Evolutionary conservation across 2,329 filamentous ascomycete species (phyloP).

Genomic region (Neofusicoccum ribis): DNA sequence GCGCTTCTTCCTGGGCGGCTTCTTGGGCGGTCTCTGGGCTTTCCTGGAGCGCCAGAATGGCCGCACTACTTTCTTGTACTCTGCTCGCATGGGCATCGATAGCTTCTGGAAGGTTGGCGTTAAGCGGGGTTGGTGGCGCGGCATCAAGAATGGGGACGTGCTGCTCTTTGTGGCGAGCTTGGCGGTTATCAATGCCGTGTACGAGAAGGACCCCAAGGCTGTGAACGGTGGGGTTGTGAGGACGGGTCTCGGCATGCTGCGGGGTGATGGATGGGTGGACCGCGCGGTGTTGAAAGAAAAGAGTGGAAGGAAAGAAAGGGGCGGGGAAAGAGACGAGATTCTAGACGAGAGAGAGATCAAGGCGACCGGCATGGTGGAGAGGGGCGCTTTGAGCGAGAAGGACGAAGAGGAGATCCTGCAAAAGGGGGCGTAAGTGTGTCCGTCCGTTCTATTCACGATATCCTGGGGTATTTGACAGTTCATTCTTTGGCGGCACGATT

Average conservation of each 20-base stretch:
- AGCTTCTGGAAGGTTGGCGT: constrained; percentile 90
- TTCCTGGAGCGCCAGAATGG: constrained; percentile 65
- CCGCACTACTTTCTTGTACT: constrained; percentile 74
- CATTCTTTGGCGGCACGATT: not conserved
- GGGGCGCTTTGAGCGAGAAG: not conserved
- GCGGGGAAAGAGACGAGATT: constrained; percentile 24
- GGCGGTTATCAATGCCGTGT: constrained; percentile 74
- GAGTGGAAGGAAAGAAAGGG: constrained; percentile 17
- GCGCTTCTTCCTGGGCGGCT: constrained; percentile 86
- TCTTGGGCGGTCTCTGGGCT: constrained; percentile 82
- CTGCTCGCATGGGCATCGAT: constrained; percentile 74
- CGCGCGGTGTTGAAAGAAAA: constrained; percentile 40
- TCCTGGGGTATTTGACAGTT: not conserved
- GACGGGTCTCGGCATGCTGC: constrained; percentile 71
- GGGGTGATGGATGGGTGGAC: constrained; percentile 75
- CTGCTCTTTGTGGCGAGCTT: constrained; percentile 78
- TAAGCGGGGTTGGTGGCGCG: constrained; percentile 85
- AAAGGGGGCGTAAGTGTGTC: constrained; percentile 9
- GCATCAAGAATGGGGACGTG: constrained; percentile 79
- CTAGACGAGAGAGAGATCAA: constrained; percentile 12
- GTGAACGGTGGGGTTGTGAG: constrained; percentile 67
- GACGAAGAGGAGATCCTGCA: not conserved
- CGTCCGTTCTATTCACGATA: not conserved
- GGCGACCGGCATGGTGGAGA: constrained; percentile 6
- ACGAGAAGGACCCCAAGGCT: constrained; percentile 69